Evolutionary conservation across 2,329 filamentous ascomycete genomes (phyloP).

Genomic region (Penicillium sp.): DNA sequence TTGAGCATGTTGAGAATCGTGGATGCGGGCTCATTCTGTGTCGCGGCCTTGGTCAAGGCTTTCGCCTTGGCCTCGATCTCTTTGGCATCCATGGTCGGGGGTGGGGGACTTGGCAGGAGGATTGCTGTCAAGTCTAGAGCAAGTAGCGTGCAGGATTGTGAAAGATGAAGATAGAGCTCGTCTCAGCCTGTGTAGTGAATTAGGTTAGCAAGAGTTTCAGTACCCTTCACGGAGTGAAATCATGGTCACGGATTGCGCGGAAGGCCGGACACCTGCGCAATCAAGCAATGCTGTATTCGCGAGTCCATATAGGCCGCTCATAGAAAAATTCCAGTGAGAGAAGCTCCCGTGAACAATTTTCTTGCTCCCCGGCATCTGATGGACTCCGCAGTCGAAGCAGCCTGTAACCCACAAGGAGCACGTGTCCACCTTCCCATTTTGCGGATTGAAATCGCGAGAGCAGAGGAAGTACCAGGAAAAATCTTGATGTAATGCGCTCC

Average conservation of each 20-base stretch:
- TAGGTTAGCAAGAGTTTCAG: background rate
- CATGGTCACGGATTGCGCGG: background rate
- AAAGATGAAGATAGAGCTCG: background rate
- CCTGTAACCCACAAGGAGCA: constrained; percentile 9
- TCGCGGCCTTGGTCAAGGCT: constrained; percentile 76
- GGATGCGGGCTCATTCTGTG: constrained; percentile 71
- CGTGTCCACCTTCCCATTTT: constrained; percentile 11
- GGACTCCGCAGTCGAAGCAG: background rate
- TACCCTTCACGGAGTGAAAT: background rate
- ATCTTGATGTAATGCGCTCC: background rate
- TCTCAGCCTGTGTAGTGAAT: constrained; percentile 1
- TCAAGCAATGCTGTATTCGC: background rate
- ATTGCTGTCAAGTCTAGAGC: background rate
- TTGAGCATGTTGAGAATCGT: constrained; percentile 74
- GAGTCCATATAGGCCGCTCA: background rate
- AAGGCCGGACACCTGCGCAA: background rate
- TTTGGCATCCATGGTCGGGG: constrained; percentile 70
- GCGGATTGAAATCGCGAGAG: background rate
- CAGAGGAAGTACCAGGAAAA: background rate
- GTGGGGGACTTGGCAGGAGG: background rate
- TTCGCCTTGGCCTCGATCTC: constrained; percentile 77
- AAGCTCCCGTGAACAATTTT: background rate
- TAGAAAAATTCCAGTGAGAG: background rate
- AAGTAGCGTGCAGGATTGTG: background rate
- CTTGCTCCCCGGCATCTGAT: background rate